Conservation (phyloP, 2,329 filamentous ascomycete genomes). For the Xylaria sp. region DNA sequence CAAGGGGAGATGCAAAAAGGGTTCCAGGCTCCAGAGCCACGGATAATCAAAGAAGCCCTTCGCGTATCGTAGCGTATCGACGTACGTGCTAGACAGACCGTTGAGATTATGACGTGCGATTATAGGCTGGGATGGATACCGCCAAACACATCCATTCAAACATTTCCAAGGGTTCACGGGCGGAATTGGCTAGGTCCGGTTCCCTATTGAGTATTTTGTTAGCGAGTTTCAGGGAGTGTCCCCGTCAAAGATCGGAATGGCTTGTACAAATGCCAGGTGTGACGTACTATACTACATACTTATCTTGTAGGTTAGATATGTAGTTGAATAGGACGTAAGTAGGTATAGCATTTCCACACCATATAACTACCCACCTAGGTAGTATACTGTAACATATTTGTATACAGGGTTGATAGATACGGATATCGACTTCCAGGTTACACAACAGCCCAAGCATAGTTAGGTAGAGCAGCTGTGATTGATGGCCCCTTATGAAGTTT, state of each 20-base stretch:
- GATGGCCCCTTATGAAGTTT: too few species aligned
- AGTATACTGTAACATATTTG: background rate
- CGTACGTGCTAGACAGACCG: background rate
- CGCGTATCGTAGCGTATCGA: conserved; percentile 4
- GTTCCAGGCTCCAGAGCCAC: conserved; percentile 25
- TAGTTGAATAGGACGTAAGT: background rate
- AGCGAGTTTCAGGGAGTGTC: conserved; percentile 65
- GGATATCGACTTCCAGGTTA: too few species aligned
- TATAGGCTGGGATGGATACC: background rate
- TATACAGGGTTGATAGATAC: too few species aligned
- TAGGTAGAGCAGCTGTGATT: too few species aligned
- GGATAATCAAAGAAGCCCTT: conserved; percentile 12
- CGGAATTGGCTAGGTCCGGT: conserved; percentile 53
- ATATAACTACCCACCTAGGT: background rate
- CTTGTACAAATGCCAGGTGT: background rate
- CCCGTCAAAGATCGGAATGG: conserved; percentile 18
- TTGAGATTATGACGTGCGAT: conserved; percentile 15
- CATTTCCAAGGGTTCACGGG: conserved; percentile 4
- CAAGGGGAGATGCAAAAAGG: background rate
- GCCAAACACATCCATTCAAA: conserved; percentile 3
- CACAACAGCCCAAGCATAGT: background rate
- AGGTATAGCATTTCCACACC: background rate
- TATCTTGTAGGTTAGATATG: background rate
- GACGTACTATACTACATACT: background rate
- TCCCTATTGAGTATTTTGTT: conserved; percentile 59